Percentiles rank a stretch among this genome's conserved stretches.
phyloP scores from a whole-genome alignment of 257 asterid species.

The Solanum sejunctum region DNA sequence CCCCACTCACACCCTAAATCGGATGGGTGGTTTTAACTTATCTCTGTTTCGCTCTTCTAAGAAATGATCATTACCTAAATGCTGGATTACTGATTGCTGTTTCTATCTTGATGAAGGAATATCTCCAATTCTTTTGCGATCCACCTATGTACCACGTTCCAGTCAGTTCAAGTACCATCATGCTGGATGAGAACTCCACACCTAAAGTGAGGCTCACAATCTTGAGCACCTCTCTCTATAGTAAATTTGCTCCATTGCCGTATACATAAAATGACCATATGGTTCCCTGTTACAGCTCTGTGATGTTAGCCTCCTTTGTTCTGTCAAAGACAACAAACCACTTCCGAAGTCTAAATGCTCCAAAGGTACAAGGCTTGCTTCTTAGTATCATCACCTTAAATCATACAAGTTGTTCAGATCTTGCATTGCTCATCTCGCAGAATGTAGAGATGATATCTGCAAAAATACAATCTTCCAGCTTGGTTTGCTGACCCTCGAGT shows the following conservation, averaged over 20 bases:
- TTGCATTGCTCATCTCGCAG: constrained; percentile 20
- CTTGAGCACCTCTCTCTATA: not conserved
- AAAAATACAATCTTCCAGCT: constrained; percentile 57
- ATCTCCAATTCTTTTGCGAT: constrained; percentile 83
- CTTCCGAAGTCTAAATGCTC: constrained; percentile 23
- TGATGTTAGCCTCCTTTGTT: constrained; percentile 36
- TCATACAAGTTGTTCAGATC: not conserved
- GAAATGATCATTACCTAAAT: not conserved
- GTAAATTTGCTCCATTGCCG: not conserved
- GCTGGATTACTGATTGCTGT: not conserved
- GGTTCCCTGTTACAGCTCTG: constrained; percentile 42
- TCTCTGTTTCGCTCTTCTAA: not conserved
- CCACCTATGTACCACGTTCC: constrained; percentile 61
- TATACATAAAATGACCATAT: not conserved
- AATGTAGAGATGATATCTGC: constrained; percentile 34
- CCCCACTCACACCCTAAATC: not conserved
- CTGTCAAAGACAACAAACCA: constrained; percentile 10
- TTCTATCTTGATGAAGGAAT: constrained; percentile 46
- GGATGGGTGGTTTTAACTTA: not conserved
- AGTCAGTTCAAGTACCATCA: constrained; percentile 66
- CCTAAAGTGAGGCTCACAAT: constrained; percentile 41
- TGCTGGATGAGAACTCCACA: constrained; percentile 72
- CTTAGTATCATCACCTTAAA: not conserved
- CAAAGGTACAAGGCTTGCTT: constrained; percentile 26
- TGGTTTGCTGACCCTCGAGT: constrained; percentile 76